These are phyloP conservation scores for Talaromyces sp. DNA, from an alignment of 2,329 filamentous ascomycete species.

Conservation along the genomic window DNA sequence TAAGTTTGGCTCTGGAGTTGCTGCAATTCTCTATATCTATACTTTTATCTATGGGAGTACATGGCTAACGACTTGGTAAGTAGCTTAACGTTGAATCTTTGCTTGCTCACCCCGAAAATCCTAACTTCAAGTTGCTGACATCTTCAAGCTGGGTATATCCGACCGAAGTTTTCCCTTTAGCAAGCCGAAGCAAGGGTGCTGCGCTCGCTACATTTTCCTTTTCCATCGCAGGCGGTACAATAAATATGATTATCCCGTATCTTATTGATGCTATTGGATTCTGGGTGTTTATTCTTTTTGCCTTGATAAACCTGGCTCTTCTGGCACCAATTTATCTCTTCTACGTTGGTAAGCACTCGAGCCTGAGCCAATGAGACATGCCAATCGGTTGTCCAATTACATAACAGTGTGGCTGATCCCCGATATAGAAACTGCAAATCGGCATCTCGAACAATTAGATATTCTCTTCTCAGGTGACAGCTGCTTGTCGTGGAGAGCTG, in stretches of 20 bases:
- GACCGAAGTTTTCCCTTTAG: constrained; percentile 26
- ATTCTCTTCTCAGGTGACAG: constrained; percentile 30
- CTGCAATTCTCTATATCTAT: constrained; percentile 28
- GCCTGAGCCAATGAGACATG: no score
- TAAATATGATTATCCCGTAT: constrained; percentile 38
- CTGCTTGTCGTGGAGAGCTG: constrained; percentile 26
- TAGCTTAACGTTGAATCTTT: not conserved
- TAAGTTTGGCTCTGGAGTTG: constrained; percentile 24
- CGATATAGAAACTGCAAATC: constrained; percentile 27
- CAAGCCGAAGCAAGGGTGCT: constrained; percentile 25
- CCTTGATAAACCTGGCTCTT: constrained; percentile 31
- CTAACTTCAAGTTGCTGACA: not conserved
- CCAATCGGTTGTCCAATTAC: no score
- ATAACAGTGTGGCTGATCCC: not conserved
- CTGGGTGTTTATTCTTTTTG: constrained; percentile 38
- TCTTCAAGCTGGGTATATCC: constrained; percentile 27
- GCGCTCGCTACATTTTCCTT: constrained; percentile 30
- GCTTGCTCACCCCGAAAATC: no score
- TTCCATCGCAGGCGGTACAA: constrained; percentile 30
- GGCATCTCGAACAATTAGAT: constrained; percentile 29
- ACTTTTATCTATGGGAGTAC: constrained; percentile 29
- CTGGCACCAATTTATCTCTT: constrained; percentile 32
- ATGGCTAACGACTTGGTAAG: constrained; percentile 29
- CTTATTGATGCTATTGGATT: constrained; percentile 35
- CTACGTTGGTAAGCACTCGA: constrained; percentile 28